Evolutionary conservation across 148 eudicot genomes (phyloP).

Genomic region (Camellia granthamiana): DNA sequence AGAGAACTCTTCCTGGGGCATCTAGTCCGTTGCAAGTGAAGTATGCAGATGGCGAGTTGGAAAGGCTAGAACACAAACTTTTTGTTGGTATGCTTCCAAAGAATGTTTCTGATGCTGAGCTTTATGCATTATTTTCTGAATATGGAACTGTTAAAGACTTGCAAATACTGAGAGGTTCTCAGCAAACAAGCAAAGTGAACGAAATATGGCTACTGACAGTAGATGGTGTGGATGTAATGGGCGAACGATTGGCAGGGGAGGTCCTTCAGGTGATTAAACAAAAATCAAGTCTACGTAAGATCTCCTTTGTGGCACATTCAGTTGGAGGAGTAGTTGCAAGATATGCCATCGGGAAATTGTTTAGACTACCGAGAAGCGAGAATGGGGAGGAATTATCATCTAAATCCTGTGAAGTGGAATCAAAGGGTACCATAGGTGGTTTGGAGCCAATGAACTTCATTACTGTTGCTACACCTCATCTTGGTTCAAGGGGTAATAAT

Average conservation of each 20-base stretch:
- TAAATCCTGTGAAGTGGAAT: constrained; percentile 30
- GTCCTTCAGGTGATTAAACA: constrained; percentile 65
- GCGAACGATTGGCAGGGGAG: constrained; percentile 86
- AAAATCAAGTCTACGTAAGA: constrained; percentile 60
- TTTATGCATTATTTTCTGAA: constrained; percentile 81
- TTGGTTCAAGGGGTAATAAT: constrained; percentile 93
- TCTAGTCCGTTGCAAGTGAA: constrained; percentile 95
- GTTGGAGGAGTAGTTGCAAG: constrained; percentile 96
- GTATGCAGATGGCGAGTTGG: constrained; percentile 95
- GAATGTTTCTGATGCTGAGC: constrained; percentile 82
- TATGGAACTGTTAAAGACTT: constrained; percentile 81
- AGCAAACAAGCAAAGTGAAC: constrained; percentile 95
- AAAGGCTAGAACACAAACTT: constrained; percentile 92
- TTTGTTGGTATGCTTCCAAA: constrained; percentile 99
- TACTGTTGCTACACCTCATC: constrained; percentile 97
- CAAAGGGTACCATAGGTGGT: constrained; percentile 73
- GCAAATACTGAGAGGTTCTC: constrained; percentile 93
- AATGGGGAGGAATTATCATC: constrained; percentile 23
- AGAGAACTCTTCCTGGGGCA: constrained; percentile 96
- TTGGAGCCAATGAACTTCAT: constrained; percentile 84
- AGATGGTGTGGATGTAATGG: constrained; percentile 99
- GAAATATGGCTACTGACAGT: constrained; percentile 65
- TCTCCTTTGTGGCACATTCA: constrained; percentile 94
- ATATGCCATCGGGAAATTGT: constrained; percentile 82
- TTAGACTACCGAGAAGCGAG: constrained; percentile 36